Conservation (phyloP, 2,329 filamentous ascomycete genomes). For the Colletotrichum orchidophilum region DNA sequence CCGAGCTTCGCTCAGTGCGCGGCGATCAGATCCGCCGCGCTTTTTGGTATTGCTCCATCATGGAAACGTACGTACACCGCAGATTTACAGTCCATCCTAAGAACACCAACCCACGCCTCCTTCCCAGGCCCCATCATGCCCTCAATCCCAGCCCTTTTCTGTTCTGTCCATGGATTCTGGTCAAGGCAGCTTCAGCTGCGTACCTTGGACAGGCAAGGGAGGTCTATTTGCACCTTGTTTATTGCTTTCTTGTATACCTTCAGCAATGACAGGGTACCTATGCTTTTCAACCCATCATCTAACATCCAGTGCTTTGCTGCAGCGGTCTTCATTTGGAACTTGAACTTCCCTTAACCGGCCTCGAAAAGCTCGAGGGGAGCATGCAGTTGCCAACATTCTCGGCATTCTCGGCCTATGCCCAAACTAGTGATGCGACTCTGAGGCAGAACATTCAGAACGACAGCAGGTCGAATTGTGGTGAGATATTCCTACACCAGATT, state of each 20-base stretch:
- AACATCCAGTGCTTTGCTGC: constrained; percentile 8
- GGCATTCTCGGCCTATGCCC: constrained; percentile 1
- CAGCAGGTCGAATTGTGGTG: constrained; percentile 62
- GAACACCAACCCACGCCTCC: neutral
- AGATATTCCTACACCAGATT: constrained; percentile 69
- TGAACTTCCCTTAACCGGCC: constrained; percentile 63
- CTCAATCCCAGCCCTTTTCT: constrained; percentile 19
- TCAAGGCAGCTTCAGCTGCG: neutral
- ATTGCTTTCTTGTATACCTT: neutral
- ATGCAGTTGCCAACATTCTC: constrained; percentile 45
- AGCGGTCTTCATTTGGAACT: constrained; percentile 67
- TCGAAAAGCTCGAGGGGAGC: constrained; percentile 62
- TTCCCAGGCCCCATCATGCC: neutral
- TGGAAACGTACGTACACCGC: constrained; percentile 55
- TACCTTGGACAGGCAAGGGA: neutral
- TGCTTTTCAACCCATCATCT: constrained; percentile 12
- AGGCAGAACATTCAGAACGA: constrained; percentile 43
- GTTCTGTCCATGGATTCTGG: neutral
- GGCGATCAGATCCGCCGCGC: constrained; percentile 63
- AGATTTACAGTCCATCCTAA: neutral
- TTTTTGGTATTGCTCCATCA: constrained; percentile 67
- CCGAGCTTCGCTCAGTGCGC: constrained; percentile 56
- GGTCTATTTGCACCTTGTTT: neutral
- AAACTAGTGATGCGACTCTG: neutral
- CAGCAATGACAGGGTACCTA: neutral